A percentile compares a stretch with the other conserved stretches of the same genome.
Conservation (phyloP, 129 eudicot genomes). For the Pulicaria dysenterica region DNA sequence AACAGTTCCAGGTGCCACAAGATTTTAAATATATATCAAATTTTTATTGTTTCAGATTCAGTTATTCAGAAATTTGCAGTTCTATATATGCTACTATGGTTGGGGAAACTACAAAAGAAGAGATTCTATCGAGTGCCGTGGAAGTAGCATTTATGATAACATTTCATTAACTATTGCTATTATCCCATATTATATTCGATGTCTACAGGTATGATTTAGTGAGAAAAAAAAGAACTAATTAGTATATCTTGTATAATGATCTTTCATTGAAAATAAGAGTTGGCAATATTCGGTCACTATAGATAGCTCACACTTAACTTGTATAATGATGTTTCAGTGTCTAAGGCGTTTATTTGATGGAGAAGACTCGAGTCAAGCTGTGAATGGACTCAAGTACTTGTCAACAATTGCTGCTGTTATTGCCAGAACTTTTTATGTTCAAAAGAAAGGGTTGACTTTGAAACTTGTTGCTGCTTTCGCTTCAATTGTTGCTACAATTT, state of each 20-base stretch:
- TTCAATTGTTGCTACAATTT: slow-evolving; percentile 52
- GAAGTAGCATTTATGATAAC: slow-evolving; percentile 30
- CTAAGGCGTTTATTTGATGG: slow-evolving; percentile 54
- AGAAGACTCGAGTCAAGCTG: slow-evolving; percentile 46
- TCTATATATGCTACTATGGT: slow-evolving; percentile 65
- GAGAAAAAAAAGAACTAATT: not conserved
- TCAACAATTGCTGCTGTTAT: slow-evolving; percentile 58
- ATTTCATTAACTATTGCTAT: slow-evolving; percentile 47
- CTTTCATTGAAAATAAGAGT: no score
- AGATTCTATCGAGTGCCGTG: slow-evolving; percentile 39
- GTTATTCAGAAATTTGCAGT: slow-evolving; percentile 51
- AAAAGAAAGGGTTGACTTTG: slow-evolving; percentile 34
- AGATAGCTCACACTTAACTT: no score
- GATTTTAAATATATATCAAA: no score
- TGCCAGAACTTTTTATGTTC: slow-evolving; percentile 48
- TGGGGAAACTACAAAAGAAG: slow-evolving; percentile 62
- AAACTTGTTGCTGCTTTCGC: slow-evolving; percentile 45
- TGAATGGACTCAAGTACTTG: slow-evolving; percentile 59
- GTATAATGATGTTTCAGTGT: slow-evolving; percentile 38
- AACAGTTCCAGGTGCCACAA: no score
- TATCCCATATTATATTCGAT: slow-evolving; percentile 52
- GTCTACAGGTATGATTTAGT: slow-evolving; percentile 42
- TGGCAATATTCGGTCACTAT: not conserved
- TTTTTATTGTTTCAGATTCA: slow-evolving; percentile 41
- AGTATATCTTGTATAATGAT: no score